These are phyloP conservation scores for Clarireedia paspali DNA, from an alignment of 2,329 filamentous ascomycete genomes.

Conservation along the genomic window DNA sequence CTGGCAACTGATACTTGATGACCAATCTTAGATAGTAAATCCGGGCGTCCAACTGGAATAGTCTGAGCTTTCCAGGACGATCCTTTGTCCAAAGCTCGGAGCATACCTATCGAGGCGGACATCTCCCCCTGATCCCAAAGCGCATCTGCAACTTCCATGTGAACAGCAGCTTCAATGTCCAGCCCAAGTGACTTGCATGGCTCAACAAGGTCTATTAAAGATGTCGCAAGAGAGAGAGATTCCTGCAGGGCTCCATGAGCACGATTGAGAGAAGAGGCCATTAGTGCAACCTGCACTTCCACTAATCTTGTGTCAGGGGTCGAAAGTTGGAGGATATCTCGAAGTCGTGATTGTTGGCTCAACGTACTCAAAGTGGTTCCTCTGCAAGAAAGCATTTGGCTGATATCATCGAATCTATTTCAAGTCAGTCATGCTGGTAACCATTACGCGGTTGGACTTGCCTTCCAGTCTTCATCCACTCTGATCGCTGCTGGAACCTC, in stretches of 20 bases:
- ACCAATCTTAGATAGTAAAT: slow-evolving; percentile 79
- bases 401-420: slow-evolving; percentile 66
- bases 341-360: slow-evolving; percentile 59
- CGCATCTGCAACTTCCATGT: slow-evolving; percentile 78
- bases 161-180: slow-evolving; percentile 67
- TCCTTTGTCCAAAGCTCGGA: slow-evolving; percentile 63
- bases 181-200: slow-evolving; percentile 65
- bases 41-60: slow-evolving; percentile 64
- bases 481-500: slow-evolving; percentile 56
- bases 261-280: slow-evolving; percentile 67
- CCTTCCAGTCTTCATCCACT: slow-evolving; percentile 80
- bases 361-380: slow-evolving; percentile 77
- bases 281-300: slow-evolving; percentile 69
- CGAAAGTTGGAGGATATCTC: slow-evolving; percentile 52
- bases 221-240: slow-evolving; percentile 76
- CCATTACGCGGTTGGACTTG: slow-evolving; percentile 35
- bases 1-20: slow-evolving; percentile 84
- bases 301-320: slow-evolving; percentile 57
- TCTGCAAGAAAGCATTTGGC: slow-evolving; percentile 72
- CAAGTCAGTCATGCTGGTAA: background rate
- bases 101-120: slow-evolving; percentile 79
- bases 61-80: slow-evolving; percentile 59
- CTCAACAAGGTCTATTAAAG: slow-evolving; percentile 68
- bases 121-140: slow-evolving; percentile 93
- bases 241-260: slow-evolving; percentile 79